Base-by-base conservation (phyloP, 75 land plant species). In the Pinus albicaulis region DNA sequence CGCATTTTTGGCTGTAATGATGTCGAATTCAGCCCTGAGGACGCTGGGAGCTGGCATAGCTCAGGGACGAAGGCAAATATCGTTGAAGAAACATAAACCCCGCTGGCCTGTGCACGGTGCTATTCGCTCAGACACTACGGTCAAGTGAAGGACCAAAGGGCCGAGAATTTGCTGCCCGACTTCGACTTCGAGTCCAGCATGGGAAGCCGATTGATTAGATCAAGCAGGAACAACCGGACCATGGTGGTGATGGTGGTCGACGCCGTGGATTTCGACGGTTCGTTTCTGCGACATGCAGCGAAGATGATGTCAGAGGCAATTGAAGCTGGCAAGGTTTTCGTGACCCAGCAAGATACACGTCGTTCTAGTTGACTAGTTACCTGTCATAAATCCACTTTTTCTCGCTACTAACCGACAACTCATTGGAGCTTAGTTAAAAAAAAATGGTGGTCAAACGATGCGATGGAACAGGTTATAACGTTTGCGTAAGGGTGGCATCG, bases 181-280 rank as follows among this genome's bases (percentile, higher is more conserved):
- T 94, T 94, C 76, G 98, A 94, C 73, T 94, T 94, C 75, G 91
- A 94, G 72, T 83, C 78, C 28, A 89, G 86, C 5, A 79, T 94
- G 7, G 95, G 92, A 26, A 68, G 72, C 63, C 85, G 77, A 22
- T 31, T 94, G 75, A 76, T 78, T 36, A 79, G 80, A 10, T 73
- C 86, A 0, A 59, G 41, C 19, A 92, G 91, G 14, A 70, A 78
- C 13, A 74, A 92, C 23, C 83, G 87, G 19, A 92, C 90, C 26
- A 10, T 44, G 52, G 92, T 92, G n/a, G 16, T 94, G 34, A 85
- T 92, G 88, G 95, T 94, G 44, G 92, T 92, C 13, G 98, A 94
- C 71, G 85, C 85, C 0, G 65, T 81, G 1, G 98, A 94, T 73
- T 92, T 94, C 63, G 98, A 94, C 59, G 98, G 98, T 74, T 94